These are phyloP conservation scores for Auricularia sp. DNA, from an alignment of 768 basidiomycete species.

Conservation along the genomic window DNA sequence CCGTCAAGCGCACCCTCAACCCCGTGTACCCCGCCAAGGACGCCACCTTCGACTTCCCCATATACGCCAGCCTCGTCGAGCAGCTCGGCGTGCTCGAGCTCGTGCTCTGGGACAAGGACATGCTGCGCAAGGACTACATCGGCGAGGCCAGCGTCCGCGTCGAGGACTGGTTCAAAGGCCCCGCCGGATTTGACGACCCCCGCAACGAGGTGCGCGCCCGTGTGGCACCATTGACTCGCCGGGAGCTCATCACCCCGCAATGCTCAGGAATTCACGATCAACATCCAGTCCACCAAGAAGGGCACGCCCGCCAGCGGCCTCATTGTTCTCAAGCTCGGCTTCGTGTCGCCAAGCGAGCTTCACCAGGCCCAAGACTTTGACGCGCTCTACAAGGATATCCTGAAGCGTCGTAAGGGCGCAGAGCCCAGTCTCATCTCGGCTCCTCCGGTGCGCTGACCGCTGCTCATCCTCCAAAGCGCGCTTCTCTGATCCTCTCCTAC, in stretches of 20 bases:
- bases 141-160: slow-evolving; percentile 75
- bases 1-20: slow-evolving; percentile 59
- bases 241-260: not conserved
- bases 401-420: slow-evolving; percentile 50
- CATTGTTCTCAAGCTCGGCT: slow-evolving; percentile 53
- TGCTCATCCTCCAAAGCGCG: not conserved
- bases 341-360: slow-evolving; percentile 36
- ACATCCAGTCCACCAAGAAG: slow-evolving; percentile 40
- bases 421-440: slow-evolving; percentile 53
- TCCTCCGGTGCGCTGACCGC: slow-evolving; percentile 50
- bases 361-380: slow-evolving; percentile 39
- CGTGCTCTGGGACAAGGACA: slow-evolving; percentile 91
- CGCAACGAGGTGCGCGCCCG: slow-evolving; percentile 51
- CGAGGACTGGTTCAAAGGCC: slow-evolving; percentile 69
- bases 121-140: slow-evolving; percentile 84
- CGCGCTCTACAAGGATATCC: slow-evolving; percentile 53
- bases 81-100: slow-evolving; percentile 68
- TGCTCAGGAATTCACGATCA: slow-evolving; percentile 35
- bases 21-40: slow-evolving; percentile 58
- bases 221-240: slow-evolving; percentile 7
- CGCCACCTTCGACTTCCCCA: slow-evolving; percentile 83
- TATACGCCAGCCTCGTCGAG: slow-evolving; percentile 68
- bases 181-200: slow-evolving; percentile 48
- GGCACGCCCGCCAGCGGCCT: slow-evolving; percentile 39
- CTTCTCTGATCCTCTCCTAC: slow-evolving; percentile 5